Conservation (phyloP, 2,329 filamentous ascomycete species). For the Epichloe sylvatica region DNA sequence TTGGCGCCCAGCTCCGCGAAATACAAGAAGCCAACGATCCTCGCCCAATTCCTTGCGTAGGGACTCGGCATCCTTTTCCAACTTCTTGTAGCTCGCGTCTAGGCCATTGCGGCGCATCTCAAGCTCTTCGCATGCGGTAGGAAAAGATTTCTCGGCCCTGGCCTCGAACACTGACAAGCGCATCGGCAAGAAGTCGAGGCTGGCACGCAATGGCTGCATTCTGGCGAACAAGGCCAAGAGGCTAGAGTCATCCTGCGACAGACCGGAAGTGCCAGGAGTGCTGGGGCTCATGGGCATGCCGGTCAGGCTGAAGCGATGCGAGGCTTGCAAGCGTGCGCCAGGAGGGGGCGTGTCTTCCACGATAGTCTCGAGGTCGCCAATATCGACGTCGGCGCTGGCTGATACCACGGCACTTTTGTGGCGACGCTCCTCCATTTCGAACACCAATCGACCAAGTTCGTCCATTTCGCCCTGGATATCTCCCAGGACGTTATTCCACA, state of each 20-base stretch:
- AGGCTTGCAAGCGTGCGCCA: slow-evolving; percentile 36
- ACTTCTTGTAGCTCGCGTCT: slow-evolving; percentile 73
- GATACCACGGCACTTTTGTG: slow-evolving; percentile 62
- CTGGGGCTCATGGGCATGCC: slow-evolving; percentile 48
- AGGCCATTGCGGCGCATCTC: slow-evolving; percentile 59
- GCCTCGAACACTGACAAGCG: slow-evolving; percentile 72
- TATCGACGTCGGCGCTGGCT: slow-evolving; percentile 53
- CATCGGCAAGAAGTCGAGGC: slow-evolving; percentile 93
- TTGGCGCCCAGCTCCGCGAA: slow-evolving; percentile 80
- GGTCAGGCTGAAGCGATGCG: slow-evolving; percentile 55
- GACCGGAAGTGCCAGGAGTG: slow-evolving; percentile 40
- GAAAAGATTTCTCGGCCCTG: slow-evolving; percentile 65
- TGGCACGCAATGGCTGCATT: slow-evolving; percentile 87
- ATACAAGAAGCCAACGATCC: slow-evolving; percentile 91
- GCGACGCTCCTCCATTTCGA: slow-evolving; percentile 94
- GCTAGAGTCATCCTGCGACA: slow-evolving; percentile 69
- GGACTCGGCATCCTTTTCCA: slow-evolving; percentile 82
- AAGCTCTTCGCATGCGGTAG: slow-evolving; percentile 80
- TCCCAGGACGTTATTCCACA: slow-evolving; percentile 86
- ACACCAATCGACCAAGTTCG: slow-evolving; percentile 65
- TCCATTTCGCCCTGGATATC: slow-evolving; percentile 85
- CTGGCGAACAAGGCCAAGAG: slow-evolving; percentile 82
- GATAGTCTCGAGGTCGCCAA: slow-evolving; percentile 83
- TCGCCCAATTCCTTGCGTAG: slow-evolving; percentile 83
- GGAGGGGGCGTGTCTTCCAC: slow-evolving; percentile 67